These are phyloP conservation scores for Tylopilus rubrobrunneus DNA, from an alignment of 768 basidiomycete genomes.

Conservation along the genomic window DNA sequence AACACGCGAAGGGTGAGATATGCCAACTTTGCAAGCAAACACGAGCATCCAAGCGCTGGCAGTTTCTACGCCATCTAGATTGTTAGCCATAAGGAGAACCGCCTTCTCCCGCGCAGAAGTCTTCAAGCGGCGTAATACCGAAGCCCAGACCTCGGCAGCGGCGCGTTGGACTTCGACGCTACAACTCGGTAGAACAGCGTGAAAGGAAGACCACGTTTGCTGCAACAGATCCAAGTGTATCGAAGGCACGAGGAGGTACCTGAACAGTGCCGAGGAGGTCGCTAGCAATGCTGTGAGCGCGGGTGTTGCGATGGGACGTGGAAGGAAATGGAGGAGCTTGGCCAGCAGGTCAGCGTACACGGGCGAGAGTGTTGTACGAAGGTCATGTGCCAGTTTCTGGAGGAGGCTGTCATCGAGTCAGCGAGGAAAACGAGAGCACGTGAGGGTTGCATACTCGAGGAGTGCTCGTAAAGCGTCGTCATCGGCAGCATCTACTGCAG, in stretches of 20 bases:
- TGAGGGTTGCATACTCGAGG: slow-evolving; percentile 59
- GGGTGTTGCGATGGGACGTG: slow-evolving; percentile 53
- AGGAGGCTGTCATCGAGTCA: slow-evolving; percentile 48
- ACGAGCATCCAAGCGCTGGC: slow-evolving; percentile 72
- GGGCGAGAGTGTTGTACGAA: slow-evolving; percentile 71
- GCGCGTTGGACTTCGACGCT: slow-evolving; percentile 70
- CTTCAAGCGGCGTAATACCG: slow-evolving; percentile 69
- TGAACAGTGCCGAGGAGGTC: slow-evolving; percentile 67
- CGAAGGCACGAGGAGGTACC: slow-evolving; percentile 66
- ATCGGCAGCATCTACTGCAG: slow-evolving; percentile 54
- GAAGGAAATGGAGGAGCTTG: slow-evolving; percentile 54
- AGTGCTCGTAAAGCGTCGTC: slow-evolving; percentile 73
- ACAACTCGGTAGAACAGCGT: slow-evolving; percentile 51
- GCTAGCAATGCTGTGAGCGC: slow-evolving; percentile 62
- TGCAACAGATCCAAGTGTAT: slow-evolving; percentile 49
- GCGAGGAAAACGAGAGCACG: slow-evolving; percentile 4
- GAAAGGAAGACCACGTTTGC: slow-evolving; percentile 57
- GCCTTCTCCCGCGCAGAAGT: slow-evolving; percentile 51
- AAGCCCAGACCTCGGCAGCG: slow-evolving; percentile 86
- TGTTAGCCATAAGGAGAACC: slow-evolving; percentile 50
- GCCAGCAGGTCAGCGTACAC: slow-evolving; percentile 54
- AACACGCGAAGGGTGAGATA: slow-evolving; percentile 2
- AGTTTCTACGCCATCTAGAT: slow-evolving; percentile 51
- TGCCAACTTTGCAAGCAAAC: slow-evolving; percentile 70
- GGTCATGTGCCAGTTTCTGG: slow-evolving; percentile 75